These are phyloP conservation scores for Heterobasidion parviporum DNA, from an alignment of 1,284 basidiomycete genomes.

Conservation along the genomic window DNA sequence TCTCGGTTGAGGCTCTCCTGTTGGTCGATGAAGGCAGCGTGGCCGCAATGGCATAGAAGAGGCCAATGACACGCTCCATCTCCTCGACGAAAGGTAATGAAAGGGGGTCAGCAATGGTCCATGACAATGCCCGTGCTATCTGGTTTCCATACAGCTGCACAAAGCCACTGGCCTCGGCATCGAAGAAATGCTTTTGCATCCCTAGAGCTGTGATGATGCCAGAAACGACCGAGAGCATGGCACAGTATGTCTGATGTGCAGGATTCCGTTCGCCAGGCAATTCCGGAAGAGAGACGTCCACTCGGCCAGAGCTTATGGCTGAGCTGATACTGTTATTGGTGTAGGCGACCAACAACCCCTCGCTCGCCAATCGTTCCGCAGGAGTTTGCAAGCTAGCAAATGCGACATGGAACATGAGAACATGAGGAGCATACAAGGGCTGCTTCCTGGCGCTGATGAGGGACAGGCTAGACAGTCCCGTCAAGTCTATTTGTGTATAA, in stretches of 20 bases:
- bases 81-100: constrained; percentile 72
- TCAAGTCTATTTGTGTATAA: constrained; percentile 60
- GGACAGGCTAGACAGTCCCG: constrained; percentile 55
- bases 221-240: constrained; percentile 77
- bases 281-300: constrained; percentile 64
- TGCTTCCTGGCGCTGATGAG: constrained; percentile 53
- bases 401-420: constrained; percentile 82
- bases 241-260: constrained; percentile 76
- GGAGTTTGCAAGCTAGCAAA: constrained; percentile 71
- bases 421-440: constrained; percentile 63
- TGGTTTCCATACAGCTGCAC: constrained; percentile 82
- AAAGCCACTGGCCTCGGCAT: constrained; percentile 79
- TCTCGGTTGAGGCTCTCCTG: constrained; percentile 39
- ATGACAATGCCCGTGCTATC: constrained; percentile 66
- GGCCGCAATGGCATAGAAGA: constrained; percentile 67
- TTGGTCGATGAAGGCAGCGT: constrained; percentile 31
- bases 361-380: constrained; percentile 81
- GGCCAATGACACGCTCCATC: constrained; percentile 66
- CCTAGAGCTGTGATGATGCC: constrained; percentile 63
- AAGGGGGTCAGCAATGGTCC: constrained; percentile 72
- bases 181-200: constrained; percentile 74
- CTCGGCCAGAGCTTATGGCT: constrained; percentile 64
- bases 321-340: constrained; percentile 75
- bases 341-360: constrained; percentile 77
- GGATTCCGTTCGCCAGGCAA: constrained; percentile 68